Evolutionary conservation across 345 rosid species (phyloP), one percentile per base, ranked within the genome.

Genomic region (Citrus maxima): DNA sequence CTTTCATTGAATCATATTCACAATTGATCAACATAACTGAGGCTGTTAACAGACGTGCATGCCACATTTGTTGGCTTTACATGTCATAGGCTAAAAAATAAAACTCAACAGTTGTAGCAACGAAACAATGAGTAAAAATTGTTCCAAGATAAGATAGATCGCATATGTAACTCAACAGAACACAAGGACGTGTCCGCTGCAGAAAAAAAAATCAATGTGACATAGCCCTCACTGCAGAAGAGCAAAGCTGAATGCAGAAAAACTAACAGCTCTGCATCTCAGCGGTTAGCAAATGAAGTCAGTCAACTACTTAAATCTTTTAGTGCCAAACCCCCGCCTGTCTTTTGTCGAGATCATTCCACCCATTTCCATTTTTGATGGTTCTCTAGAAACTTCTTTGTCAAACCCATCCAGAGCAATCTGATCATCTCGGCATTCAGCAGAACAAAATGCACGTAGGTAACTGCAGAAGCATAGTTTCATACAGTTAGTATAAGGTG

Each of bases 321-420:
- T 42, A 30, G 42, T 37, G 25, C 70, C 63, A 65, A 70, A 49
- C 30, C 55, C 72, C 35, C 5, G 56, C 49, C 56, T 66, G 32
- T 22, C 21, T 59, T 59, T 58, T 14, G 67, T 59, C 25, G 19
- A 10, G 27, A 71, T 9, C 40, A 71, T 73, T 35, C 66, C 66
- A 24, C 34, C 22, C 37, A 55, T 67, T 37, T 9, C 10, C 63
- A 70, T 8, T 58, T n/a, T 14, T 14, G 34, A 34, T 35, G 74
- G 4, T 62, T 82, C 84, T 22, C 72, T 54, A 8, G 67, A 30
- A 32, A 72, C 35, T 2, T 67, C 42, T 66, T 59, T 13, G 13
- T 75, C 78, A 54, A 82, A 82, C 19, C 82, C 82, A 40, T 85
- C 87, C 79, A 84, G 42, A 60, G 21, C 82, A 24, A 85, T 77